Evolutionary conservation across 2,329 filamentous ascomycete species (phyloP), one percentile per base, ranked within the genome.

Genomic region (Sphaerulina musiva): DNA sequence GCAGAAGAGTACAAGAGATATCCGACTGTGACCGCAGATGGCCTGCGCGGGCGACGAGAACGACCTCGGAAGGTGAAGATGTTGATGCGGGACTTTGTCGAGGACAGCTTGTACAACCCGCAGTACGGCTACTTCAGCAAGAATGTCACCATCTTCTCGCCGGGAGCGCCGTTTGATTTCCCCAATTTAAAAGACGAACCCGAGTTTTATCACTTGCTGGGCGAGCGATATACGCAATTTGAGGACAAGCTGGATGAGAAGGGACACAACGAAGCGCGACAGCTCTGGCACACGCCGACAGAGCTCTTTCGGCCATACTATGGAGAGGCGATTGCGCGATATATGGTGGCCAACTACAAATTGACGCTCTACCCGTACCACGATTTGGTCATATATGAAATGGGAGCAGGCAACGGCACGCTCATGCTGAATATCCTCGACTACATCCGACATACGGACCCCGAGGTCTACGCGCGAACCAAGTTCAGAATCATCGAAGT

Each of bases 371-470:
- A 93, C 70, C 93, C 93, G 2, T 96, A 97, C 76, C 85, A 96
- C 72, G 93, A 98, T 72, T 81, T 98, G 49, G 88, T 95, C 65
- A 95, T 98, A 70, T 98, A 96, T 79, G 93, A 98, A 71, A 95
- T 98, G 87, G 93, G 93, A 49, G 93, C 93, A 39, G 93, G 93
- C 64, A 92, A 95, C 66, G 93, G 93, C 59, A 98, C 95, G 0
- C 81, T 98, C 68, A 98, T 98, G 93, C 80, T 93, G 68, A 98
- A 98, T 72, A 91, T 98, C 54, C 80, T 98, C 58, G 92, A 98
- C 76, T 95, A 95, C 72, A 95, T 98, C 70, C 87, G 91, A 59
- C 85, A 88, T 61, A 80, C 85, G 43, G 88, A 97, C 65, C 89
- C 91, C 0, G 87, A 91, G 60, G 92, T 98, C 32, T 98, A 98